phyloP scores from a whole-genome alignment of 129 eudicot genomes.

The Tagetes patula region DNA sequence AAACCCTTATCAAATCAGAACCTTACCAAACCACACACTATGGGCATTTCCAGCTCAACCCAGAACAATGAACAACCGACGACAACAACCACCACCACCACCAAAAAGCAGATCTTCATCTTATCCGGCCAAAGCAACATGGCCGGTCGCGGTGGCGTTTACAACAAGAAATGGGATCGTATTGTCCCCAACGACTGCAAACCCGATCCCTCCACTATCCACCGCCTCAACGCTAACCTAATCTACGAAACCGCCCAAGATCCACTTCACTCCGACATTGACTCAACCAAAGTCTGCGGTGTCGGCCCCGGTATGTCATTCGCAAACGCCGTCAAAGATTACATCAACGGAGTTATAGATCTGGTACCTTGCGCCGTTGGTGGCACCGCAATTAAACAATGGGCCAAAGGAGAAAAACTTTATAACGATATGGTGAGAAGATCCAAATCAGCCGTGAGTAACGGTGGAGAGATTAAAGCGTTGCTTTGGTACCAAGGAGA shows the following conservation, averaged over 20 bases:
- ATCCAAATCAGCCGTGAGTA: constrained; percentile 47
- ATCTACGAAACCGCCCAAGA: constrained; percentile 78
- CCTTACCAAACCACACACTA: not conserved
- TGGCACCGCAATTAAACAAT: constrained; percentile 74
- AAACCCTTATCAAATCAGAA: not conserved
- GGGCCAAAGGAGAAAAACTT: constrained; percentile 58
- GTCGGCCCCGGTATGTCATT: constrained; percentile 91
- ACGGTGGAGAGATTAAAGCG: constrained; percentile 65
- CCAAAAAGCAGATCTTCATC: constrained; percentile 51
- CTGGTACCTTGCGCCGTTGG: constrained; percentile 87
- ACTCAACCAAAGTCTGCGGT: constrained; percentile 63
- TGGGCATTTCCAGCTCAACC: constrained; percentile 39
- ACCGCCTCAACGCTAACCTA: constrained; percentile 72
- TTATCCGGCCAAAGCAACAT: constrained; percentile 98
- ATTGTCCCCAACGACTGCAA: constrained; percentile 61
- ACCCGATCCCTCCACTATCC: constrained; percentile 65
- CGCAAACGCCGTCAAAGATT: constrained; percentile 72
- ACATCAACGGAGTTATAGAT: constrained; percentile 44
- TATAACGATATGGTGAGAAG: constrained; percentile 68
- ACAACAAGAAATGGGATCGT: constrained; percentile 65
- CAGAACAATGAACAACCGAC: constrained; percentile 32
- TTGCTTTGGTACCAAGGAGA: constrained; percentile 98
- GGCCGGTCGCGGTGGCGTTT: constrained; percentile 95
- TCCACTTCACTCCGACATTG: constrained; percentile 88
- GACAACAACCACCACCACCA: constrained; percentile 9